These are phyloP conservation scores for Hypsizygus marmoreus DNA, from an alignment of 768 basidiomycete species.

Conservation along the genomic window DNA sequence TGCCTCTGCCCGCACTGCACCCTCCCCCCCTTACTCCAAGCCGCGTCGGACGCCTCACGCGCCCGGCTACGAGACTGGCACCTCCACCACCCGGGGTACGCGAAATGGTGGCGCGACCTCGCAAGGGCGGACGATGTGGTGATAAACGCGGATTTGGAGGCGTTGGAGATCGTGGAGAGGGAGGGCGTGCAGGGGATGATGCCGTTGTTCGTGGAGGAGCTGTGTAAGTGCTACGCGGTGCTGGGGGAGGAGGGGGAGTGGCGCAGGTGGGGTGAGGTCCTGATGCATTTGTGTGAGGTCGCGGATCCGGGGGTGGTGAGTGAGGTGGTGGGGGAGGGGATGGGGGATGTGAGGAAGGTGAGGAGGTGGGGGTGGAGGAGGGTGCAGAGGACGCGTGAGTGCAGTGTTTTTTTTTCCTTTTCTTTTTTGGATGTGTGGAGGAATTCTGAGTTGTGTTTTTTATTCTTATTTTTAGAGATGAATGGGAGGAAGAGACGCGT, in stretches of 20 bases:
- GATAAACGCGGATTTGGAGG: constrained; percentile 37
- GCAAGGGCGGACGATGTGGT: constrained; percentile 41
- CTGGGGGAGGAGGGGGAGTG: constrained; percentile 40
- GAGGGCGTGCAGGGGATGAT: constrained; percentile 45
- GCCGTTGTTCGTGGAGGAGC: constrained; percentile 42
- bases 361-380: constrained; percentile 46
- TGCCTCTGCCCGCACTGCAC: constrained; percentile 43
- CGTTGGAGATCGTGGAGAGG: constrained; percentile 39
- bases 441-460: too few species aligned
- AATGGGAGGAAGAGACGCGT: too few species aligned
- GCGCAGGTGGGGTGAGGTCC: constrained; percentile 33
- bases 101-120: constrained; percentile 44
- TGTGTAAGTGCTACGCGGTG: constrained; percentile 41
- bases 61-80: constrained; percentile 34
- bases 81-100: constrained; percentile 37
- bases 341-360: constrained; percentile 30
- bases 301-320: constrained; percentile 28
- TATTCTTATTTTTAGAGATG: too few species aligned
- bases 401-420: too few species aligned
- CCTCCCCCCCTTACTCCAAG: constrained; percentile 15
- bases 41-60: constrained; percentile 23
- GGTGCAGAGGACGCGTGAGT: constrained; percentile 37
- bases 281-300: constrained; percentile 26
- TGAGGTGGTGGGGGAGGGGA: constrained; percentile 29
- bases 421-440: too few species aligned